Base-by-base conservation (phyloP, 345 rosid genomes). In the Chamaenerion angustifolium region DNA sequence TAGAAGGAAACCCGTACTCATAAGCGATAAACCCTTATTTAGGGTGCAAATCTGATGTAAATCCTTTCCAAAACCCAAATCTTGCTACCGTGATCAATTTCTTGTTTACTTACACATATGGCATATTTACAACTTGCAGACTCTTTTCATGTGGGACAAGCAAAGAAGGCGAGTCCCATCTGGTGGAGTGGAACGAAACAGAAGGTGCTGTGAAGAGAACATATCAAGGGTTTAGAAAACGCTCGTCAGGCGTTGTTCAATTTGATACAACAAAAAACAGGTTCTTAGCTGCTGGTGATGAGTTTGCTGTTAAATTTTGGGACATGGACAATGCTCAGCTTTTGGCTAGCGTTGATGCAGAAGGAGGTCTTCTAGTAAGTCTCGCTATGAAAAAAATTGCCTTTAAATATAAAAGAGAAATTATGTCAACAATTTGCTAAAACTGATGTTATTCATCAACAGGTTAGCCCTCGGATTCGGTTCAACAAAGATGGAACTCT, bases 111-210 rank as follows among this genome's bases (percentile, higher is more conserved):
- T 23, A 18, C 42, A 8, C 16, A 7, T n/a, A n/a, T 27, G 43
- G 37, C 45, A 31, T 31, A 31, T 25, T 40, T 10, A 37, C 37
- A 19, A 16, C 18, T 48, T 41, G 16, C 65, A 79, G 90, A 61
- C 73, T 83, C 51, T 81, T 84, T 64, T 81, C 88, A 15, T 78
- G 94, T 61, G 88, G 94, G 31, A 84, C 94, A 51, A 84, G 85
- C 68, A 78, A 81, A 58, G 94, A 81, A 0, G 86, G 94, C 45
- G 89, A 81, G 46, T 84, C 94, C 50, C 68, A 56, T 64, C 68
- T 84, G 12, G 88, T 81, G 46, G 94, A 84, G 56, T 81, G 88
- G 94, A 81, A 84, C 53, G 86, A 78, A 68, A 84, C 78, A 45
- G 89, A 78, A 70, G 94, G 94, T 49, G 80, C 79, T 42, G 62